Percentiles rank a stretch among this genome's conserved stretches.
These are phyloP conservation scores for Plantago lanceolata DNA, from an alignment of 305 asterid species.

Conservation along the genomic window DNA sequence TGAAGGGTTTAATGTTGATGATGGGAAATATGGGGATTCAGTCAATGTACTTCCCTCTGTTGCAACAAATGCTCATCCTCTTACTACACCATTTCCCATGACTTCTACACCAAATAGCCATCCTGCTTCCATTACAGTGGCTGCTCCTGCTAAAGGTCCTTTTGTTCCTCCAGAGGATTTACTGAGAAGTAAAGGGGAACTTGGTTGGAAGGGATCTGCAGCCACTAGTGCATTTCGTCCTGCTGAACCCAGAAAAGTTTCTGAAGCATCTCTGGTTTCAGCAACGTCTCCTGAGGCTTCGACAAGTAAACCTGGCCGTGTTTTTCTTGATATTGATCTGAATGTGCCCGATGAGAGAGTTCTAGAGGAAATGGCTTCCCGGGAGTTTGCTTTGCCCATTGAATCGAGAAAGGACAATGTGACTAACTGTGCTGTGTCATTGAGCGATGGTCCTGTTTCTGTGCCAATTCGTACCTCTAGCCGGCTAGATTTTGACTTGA, in stretches of 20 bases:
- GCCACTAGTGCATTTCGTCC: conserved; percentile 77
- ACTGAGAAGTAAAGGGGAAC: conserved; percentile 50
- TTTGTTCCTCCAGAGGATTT: conserved; percentile 64
- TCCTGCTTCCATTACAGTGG: conserved; percentile 53
- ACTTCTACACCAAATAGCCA: conserved; percentile 28
- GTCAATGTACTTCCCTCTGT: conserved; percentile 21
- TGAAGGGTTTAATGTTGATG: conserved; percentile 45
- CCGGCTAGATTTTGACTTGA: conserved; percentile 51
- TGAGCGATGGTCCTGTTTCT: conserved; percentile 27
- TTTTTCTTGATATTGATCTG: conserved; percentile 54
- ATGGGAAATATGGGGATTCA: conserved; percentile 39
- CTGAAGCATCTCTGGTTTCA: conserved; percentile 29
- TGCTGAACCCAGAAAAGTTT: conserved; percentile 59
- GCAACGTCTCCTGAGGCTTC: conserved; percentile 35
- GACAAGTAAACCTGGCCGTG: conserved; percentile 38
- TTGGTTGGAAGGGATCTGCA: conserved; percentile 85
- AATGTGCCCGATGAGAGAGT: conserved; percentile 70
- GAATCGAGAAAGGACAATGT: conserved; percentile 25
- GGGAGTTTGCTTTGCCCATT: conserved; percentile 33
- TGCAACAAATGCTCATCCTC: conserved; percentile 26
- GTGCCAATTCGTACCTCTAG: conserved; percentile 28
- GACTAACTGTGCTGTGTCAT: conserved; percentile 21
- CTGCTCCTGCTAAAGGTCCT: conserved; percentile 62
- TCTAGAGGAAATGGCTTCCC: conserved; percentile 51
- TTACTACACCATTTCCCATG: conserved; percentile 31